Conservation (phyloP, 148 eudicot species). For the Rhododendron molle region DNA sequence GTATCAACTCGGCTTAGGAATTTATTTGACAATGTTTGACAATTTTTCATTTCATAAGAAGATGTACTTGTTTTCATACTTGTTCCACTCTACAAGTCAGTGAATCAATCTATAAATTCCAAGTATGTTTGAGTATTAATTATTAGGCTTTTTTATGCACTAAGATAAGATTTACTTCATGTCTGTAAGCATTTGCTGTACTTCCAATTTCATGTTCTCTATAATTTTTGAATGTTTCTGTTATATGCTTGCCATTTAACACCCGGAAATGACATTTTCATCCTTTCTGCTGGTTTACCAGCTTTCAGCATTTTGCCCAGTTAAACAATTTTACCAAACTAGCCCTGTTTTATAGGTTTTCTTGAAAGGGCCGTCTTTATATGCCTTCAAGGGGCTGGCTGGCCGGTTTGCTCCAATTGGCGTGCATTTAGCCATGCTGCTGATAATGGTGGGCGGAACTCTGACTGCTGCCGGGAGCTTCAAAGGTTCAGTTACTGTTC, state of each 20-base stretch:
- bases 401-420: constrained; percentile 97
- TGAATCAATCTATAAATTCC: neutral
- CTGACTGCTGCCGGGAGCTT: constrained; percentile 94
- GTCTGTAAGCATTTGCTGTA: neutral
- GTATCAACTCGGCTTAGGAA: neutral
- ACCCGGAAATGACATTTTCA: neutral
- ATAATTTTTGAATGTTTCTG: neutral
- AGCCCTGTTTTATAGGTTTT: constrained; percentile 48
- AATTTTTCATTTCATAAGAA: neutral
- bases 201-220: neutral
- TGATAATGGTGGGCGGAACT: constrained; percentile 93
- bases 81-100: neutral
- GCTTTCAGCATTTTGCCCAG: neutral
- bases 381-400: constrained; percentile 91
- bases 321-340: neutral
- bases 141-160: neutral
- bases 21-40: neutral
- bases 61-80: neutral
- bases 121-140: neutral
- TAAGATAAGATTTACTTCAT: neutral
- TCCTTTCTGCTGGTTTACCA: neutral
- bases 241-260: neutral
- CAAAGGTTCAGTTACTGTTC: constrained; percentile 84
- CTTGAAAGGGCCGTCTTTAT: constrained; percentile 80
- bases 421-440: constrained; percentile 81